Evolutionary conservation across 2,329 filamentous ascomycete species (phyloP).

Genomic region (Calonectria honghensis): DNA sequence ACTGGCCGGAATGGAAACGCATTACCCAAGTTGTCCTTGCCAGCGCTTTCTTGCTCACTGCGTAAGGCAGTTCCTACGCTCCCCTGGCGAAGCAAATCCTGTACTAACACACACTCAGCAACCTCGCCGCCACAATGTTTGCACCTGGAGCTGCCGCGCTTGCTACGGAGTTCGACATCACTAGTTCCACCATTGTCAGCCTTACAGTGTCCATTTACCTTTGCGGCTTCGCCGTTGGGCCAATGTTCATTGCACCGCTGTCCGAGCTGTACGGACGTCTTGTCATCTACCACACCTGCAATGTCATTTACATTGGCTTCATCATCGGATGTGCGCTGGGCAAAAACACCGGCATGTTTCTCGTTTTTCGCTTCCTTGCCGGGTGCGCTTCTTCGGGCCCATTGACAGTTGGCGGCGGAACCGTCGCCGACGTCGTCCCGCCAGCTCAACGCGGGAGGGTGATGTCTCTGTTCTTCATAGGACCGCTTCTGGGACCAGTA

Average conservation of each 20-base stretch:
- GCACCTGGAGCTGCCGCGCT: slow-evolving; percentile 73
- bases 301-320: slow-evolving; percentile 74
- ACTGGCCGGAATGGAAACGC: slow-evolving; percentile 82
- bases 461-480: slow-evolving; percentile 77
- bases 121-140: slow-evolving; percentile 53
- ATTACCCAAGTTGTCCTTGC: slow-evolving; percentile 67
- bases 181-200: slow-evolving; percentile 58
- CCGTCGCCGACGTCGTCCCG: slow-evolving; percentile 77
- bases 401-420: slow-evolving; percentile 79
- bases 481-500: slow-evolving; percentile 74
- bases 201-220: slow-evolving; percentile 66
- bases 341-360: slow-evolving; percentile 76
- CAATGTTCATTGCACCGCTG: slow-evolving; percentile 76
- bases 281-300: slow-evolving; percentile 54
- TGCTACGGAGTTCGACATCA: slow-evolving; percentile 63
- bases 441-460: slow-evolving; percentile 75
- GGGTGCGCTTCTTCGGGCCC: slow-evolving; percentile 77
- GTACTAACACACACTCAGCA: slow-evolving; percentile 42
- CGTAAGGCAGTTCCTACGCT: slow-evolving; percentile 40
- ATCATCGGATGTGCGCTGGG: slow-evolving; percentile 62
- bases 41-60: slow-evolving; percentile 57
- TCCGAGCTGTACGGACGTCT: slow-evolving; percentile 76
- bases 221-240: slow-evolving; percentile 72
- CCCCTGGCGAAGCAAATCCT: slow-evolving; percentile 58
- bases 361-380: slow-evolving; percentile 76